These are phyloP conservation scores for Ophiostoma pallidulum DNA, from an alignment of 2,329 filamentous ascomycete species.

Conservation along the genomic window DNA sequence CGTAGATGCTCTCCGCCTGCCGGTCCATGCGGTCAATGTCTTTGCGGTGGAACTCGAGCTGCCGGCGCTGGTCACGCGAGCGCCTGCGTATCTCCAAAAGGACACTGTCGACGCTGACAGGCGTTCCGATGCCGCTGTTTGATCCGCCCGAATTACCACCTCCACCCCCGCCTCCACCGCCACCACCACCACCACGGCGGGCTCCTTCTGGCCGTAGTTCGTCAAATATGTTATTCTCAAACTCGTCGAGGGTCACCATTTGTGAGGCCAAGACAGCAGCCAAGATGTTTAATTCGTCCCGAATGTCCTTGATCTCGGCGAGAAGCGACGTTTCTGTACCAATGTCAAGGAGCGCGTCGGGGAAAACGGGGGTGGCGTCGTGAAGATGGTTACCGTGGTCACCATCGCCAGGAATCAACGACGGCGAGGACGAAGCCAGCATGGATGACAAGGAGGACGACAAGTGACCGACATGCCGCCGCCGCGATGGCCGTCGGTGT, in stretches of 20 bases:
- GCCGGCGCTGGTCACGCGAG: slow-evolving; percentile 46
- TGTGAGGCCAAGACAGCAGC: slow-evolving; percentile 26
- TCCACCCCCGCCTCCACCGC: not conserved
- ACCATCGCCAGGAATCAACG: not conserved
- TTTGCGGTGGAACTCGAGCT: slow-evolving; percentile 47
- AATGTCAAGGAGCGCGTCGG: slow-evolving; percentile 50
- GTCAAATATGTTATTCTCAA: slow-evolving; percentile 33
- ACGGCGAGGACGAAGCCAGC: not conserved
- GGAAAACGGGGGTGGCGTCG: slow-evolving; percentile 26
- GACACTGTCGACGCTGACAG: slow-evolving; percentile 7
- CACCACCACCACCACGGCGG: not conserved
- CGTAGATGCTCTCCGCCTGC: slow-evolving; percentile 51
- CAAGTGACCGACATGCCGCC: not conserved
- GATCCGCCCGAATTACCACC: not conserved
- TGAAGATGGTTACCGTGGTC: slow-evolving; percentile 4
- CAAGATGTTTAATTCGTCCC: slow-evolving; percentile 58
- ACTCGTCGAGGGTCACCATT: slow-evolving; percentile 23
- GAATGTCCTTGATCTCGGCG: slow-evolving; percentile 57
- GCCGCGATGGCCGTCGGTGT: slow-evolving; percentile 20
- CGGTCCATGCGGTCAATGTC: slow-evolving; percentile 56
- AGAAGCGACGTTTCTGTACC: slow-evolving; percentile 51
- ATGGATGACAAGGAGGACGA: slow-evolving; percentile 1
- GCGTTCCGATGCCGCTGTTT: not conserved
- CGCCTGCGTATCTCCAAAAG: slow-evolving; percentile 39
- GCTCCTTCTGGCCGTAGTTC: slow-evolving; percentile 14